Percentiles rank a stretch among this genome's conserved stretches.
These are phyloP conservation scores for Talaromyces marneffei DNA, from an alignment of 2,329 filamentous ascomycete species.

Conservation along the genomic window DNA sequence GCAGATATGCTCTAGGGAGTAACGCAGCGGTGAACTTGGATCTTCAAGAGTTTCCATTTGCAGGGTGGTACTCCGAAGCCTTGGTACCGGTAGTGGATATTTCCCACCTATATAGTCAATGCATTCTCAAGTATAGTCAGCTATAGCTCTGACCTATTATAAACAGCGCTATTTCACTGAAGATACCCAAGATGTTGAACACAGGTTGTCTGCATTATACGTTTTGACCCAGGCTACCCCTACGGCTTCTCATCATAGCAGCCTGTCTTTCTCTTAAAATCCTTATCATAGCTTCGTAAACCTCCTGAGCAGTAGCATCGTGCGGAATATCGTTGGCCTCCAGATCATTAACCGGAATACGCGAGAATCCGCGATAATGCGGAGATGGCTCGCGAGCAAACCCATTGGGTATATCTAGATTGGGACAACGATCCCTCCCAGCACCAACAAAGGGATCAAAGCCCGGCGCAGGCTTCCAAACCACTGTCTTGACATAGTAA, in stretches of 20 bases:
- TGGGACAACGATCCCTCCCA: neutral
- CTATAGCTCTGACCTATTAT: neutral
- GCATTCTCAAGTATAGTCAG: neutral
- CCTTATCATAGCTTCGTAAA: neutral
- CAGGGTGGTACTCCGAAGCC: neutral
- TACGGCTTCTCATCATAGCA: neutral
- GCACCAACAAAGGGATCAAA: neutral
- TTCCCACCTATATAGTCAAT: neutral
- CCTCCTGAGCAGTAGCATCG: neutral
- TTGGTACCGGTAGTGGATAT: neutral
- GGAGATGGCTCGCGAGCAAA: neutral
- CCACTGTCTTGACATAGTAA: constrained; percentile 42
- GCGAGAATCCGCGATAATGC: neutral
- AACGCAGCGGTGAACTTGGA: neutral
- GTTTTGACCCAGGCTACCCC: neutral
- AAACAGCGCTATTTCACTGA: neutral
- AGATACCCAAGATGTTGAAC: neutral
- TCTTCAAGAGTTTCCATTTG: neutral
- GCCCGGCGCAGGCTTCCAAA: constrained; percentile 22
- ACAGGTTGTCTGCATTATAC: neutral
- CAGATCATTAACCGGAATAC: neutral
- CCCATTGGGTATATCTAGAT: constrained; percentile 1
- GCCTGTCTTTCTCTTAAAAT: neutral
- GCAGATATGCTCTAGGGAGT: neutral
- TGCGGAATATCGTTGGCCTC: neutral